Evolutionary conservation across 768 basidiomycete genomes (phyloP).

Genomic region (Mycena vulgaris): DNA sequence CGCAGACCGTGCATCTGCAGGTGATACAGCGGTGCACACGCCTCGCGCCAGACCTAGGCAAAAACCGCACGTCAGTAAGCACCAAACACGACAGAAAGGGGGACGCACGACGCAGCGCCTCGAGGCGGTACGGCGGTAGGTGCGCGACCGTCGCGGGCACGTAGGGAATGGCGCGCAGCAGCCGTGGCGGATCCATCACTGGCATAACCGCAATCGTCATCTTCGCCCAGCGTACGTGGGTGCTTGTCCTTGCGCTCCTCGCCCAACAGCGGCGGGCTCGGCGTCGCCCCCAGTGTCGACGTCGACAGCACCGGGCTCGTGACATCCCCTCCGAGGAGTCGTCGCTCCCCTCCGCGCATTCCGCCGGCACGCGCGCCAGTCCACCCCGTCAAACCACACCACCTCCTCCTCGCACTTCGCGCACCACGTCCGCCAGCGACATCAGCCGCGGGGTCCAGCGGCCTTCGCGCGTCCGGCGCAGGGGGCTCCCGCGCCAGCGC

Average conservation of each 20-base stretch:
- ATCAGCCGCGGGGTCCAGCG: slow-evolving; percentile 71
- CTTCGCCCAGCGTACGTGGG: slow-evolving; percentile 30
- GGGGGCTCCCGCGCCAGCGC: no score
- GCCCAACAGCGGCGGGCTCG: slow-evolving; percentile 74
- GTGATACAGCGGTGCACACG: no score
- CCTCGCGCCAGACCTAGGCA: no score
- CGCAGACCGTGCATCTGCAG: no score
- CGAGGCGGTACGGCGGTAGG: slow-evolving; percentile 70
- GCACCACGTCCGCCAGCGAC: slow-evolving; percentile 73
- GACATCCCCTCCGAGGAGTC: slow-evolving; percentile 60
- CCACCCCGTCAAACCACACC: slow-evolving; percentile 82
- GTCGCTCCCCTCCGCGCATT: slow-evolving; percentile 61
- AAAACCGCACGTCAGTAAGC: no score
- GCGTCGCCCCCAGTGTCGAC: slow-evolving; percentile 83
- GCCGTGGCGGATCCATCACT: slow-evolving; percentile 71
- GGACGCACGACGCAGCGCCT: slow-evolving; percentile 72
- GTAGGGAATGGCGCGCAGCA: slow-evolving; percentile 79
- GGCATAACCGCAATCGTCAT: slow-evolving; percentile 62
- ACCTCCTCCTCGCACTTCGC: slow-evolving; percentile 70
- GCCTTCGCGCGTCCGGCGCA: background rate
- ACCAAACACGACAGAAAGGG: no score
- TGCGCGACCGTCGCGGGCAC: slow-evolving; percentile 71
- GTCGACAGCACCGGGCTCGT: slow-evolving; percentile 85
- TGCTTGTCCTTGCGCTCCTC: slow-evolving; percentile 51
- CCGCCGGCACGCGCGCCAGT: slow-evolving; percentile 71